Evolutionary conservation across 768 basidiomycete genomes (phyloP), one percentile per base, ranked within the genome.

Genomic region (Termitomyces sp.): DNA sequence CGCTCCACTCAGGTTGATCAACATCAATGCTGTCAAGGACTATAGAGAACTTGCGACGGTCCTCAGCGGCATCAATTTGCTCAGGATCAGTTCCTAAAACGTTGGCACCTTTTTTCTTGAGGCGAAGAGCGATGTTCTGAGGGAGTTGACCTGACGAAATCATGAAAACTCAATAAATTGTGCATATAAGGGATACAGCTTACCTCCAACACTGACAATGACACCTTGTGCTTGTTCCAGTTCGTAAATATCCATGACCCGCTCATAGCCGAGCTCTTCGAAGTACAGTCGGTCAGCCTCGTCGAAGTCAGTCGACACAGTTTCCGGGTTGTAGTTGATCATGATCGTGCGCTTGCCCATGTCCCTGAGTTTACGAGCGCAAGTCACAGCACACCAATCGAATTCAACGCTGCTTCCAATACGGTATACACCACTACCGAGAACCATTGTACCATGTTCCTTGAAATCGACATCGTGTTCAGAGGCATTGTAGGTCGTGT

Each of bases 311-410:
- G 97, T 99, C 7, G 95, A 98, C 41, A 98, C 97, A 3, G 97
- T 99, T 74, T 99, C 97, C 9, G 96, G 96, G 73, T 98, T 99
- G 74, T 99, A 99, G 78, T 99, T 99, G 80, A 99, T 81, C 96
- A 98, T 98, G 75, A 99, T 86, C 43, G 97, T 98, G 73, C 85
- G 85, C 67, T 90, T 88, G 69, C 95, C 94, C 82, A 93, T 90
- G 60, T 89, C 84, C 64, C 94, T 81, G 53, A 99, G 82, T 68
- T 89, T 89, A 57, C 97, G 80, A 14, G 94, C 93, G 69, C 95
- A 98, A 1, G 96, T 98, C 40, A 99, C 97, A n/a, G 97, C 96
- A 69, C 97, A 99, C 97, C 97, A 99, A 70, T 99, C 97, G 68
- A 99, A 99, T 77, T 99, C 97, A 66, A 99, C 97, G 60, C 91